Evolutionary conservation across 441 rosid genomes (phyloP), one percentile per base, ranked within the genome.

Genomic region (Corymbia citriodora): DNA sequence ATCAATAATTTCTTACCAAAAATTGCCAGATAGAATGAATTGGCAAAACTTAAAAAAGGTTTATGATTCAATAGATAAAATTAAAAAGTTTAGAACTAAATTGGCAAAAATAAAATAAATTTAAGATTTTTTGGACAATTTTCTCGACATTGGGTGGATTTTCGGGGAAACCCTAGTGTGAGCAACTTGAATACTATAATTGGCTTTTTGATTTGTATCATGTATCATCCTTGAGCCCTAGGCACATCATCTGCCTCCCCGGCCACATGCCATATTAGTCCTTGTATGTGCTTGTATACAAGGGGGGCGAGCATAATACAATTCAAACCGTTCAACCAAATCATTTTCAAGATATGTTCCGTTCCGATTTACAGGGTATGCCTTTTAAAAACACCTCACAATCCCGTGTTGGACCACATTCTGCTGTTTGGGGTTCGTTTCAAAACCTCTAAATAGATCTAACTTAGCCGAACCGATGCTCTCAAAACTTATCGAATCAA

Each of bases 301-400:
- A 6, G 12, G 52, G 48, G n/a, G 29, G 45, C 8, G 6, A 79
- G 85, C 17, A 23, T 23, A 79, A 40, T 23, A 23, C 18, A 0
- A 45, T 79, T 40, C 85, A 79, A 74, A 23, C 52, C n/a, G 0
- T 79, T 13, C n/a, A 7, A 23, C 10, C 5, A 3, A 79, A 45
- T 79, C 10, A 79, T 48, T 21, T 40, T 23, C 52, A 79, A 23
- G 18, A 40, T 45, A 11, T 79, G n/a, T 1, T 23, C 45, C 8
- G 6, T 3, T 23, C 3, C 15, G 9, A 16, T 74, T 40, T 21
- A 74, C 3, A 0, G 5, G 50, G 4, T 15, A 19, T 19, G 7
- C 9, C 9, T 19, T 18, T 36, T 10, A 9, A 70, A 70, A 33
- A 33, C 31, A 68, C 10, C 21, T 40, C 29, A 36, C 9, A 74